Percentiles rank a stretch among this genome's conserved stretches.
Evolutionary conservation across 345 rosid species (phyloP).

Genomic region (Toxicodendron radicans): DNA sequence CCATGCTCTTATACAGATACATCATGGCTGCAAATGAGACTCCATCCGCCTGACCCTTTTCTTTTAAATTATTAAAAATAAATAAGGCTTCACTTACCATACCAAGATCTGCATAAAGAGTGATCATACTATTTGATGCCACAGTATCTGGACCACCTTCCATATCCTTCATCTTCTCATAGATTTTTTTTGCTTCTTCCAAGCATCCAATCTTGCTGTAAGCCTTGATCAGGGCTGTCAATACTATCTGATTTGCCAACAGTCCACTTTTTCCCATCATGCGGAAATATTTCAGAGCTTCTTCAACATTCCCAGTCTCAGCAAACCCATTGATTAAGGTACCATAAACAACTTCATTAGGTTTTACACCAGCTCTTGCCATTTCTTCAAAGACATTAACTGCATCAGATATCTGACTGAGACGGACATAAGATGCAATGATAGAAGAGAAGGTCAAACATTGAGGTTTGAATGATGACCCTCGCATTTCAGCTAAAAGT

Average conservation of each 20-base stretch:
- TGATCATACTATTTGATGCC: conserved; percentile 78
- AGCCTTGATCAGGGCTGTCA: conserved; percentile 85
- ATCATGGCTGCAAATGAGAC: conserved; percentile 80
- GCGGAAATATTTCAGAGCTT: conserved; percentile 62
- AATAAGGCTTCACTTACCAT: conserved; percentile 70
- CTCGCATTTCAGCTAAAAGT: conserved; percentile 68
- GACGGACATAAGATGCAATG: conserved; percentile 75
- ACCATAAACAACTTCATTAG: conserved; percentile 85
- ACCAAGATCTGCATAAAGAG: conserved; percentile 77
- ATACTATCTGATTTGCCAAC: conserved; percentile 61
- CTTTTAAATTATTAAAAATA: conserved; percentile 54
- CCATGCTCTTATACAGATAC: conserved; percentile 74
- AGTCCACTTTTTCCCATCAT: conserved; percentile 64
- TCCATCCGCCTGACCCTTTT: conserved; percentile 63
- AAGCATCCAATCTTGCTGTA: conserved; percentile 71
- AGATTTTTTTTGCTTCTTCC: conserved; percentile 65
- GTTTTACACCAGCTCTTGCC: conserved; percentile 59
- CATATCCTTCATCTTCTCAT: conserved; percentile 61
- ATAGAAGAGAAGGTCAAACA: conserved; percentile 66
- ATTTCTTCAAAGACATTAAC: conserved; percentile 54
- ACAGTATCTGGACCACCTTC: conserved; percentile 68
- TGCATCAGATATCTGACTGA: conserved; percentile 63
- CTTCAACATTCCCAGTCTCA: conserved; percentile 60
- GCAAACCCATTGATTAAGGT: conserved; percentile 85
- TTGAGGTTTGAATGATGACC: conserved; percentile 59